phyloP scores from a whole-genome alignment of 257 asterid genomes.

The Rubia yunnanensis region DNA sequence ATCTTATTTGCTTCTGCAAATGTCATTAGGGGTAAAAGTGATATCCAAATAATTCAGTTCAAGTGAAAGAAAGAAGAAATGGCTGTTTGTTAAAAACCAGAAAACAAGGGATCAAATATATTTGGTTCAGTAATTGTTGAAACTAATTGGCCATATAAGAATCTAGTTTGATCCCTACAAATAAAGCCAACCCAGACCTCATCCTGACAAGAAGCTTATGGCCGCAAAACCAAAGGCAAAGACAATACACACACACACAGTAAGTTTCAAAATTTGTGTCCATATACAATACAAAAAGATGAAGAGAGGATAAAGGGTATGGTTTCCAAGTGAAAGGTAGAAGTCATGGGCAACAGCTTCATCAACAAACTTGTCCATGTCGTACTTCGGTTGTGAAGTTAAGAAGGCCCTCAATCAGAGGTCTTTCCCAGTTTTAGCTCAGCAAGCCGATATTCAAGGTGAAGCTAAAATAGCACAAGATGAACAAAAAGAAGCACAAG shows the following conservation, averaged over 20 bases:
- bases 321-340: not conserved
- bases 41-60: too few relatives aligned
- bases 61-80: too few relatives aligned
- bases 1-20: not conserved
- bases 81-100: too few relatives aligned
- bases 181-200: not conserved
- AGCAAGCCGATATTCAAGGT: conserved; percentile 36
- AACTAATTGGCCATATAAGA: not conserved
- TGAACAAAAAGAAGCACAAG: not conserved
- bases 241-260: not conserved
- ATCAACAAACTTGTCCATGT: conserved; percentile 46
- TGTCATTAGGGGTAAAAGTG: not conserved
- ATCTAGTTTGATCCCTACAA: not conserved
- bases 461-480: conserved; percentile 17
- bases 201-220: not conserved
- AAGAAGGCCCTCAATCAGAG: conserved; percentile 22
- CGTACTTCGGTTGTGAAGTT: conserved; percentile 25
- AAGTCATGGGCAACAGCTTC: conserved; percentile 63
- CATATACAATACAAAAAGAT: conserved; percentile 7
- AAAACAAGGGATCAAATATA: not conserved
- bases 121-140: not conserved
- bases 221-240: not conserved
- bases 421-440: conserved; percentile 36
- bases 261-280: conserved; percentile 15
- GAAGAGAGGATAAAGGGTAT: not conserved